These are phyloP conservation scores for Hymenoscyphus repandus DNA, from an alignment of 2,329 filamentous ascomycete species.

Conservation along the genomic window DNA sequence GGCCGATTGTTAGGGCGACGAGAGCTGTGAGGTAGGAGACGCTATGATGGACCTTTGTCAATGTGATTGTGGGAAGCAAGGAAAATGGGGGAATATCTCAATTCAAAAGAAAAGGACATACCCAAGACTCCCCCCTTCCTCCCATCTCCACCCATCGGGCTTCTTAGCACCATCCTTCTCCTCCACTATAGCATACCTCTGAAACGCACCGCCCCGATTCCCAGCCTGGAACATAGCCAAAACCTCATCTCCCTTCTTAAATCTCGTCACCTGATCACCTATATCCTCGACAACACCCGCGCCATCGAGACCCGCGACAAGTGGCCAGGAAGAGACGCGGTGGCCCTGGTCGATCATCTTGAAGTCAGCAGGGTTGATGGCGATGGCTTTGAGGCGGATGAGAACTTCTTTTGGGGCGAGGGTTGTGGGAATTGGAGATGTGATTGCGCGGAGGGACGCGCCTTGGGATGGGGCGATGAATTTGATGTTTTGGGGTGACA, in stretches of 20 bases:
- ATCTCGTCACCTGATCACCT: constrained; percentile 5
- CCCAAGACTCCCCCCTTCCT: constrained; percentile 6
- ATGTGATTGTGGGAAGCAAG: too few relatives aligned
- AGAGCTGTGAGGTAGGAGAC: constrained; percentile 10
- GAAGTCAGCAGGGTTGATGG: constrained; percentile 15
- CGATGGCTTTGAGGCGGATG: constrained; percentile 11
- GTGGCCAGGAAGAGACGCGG: constrained; percentile 7
- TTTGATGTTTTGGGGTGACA: constrained; percentile 1
- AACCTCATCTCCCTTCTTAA: constrained; percentile 6
- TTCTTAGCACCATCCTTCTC: constrained; percentile 9
- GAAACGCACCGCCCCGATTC: constrained; percentile 7
- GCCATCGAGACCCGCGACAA: constrained; percentile 8
- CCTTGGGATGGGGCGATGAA: background rate
- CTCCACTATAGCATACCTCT: constrained; percentile 6
- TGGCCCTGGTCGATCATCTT: constrained; percentile 9
- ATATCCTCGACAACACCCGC: constrained; percentile 8
- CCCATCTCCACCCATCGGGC: constrained; percentile 7
- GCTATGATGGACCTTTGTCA: too few relatives aligned
- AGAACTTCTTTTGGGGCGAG: constrained; percentile 8
- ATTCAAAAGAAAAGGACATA: background rate
- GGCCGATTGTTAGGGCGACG: constrained; percentile 4
- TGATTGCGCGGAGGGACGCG: background rate
- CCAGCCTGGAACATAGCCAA: constrained; percentile 1
- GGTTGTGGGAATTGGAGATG: constrained; percentile 10
- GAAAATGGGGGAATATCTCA: too few relatives aligned